These are phyloP conservation scores for Fusarium sp. DNA, from an alignment of 2,329 filamentous ascomycete species.

Conservation along the genomic window DNA sequence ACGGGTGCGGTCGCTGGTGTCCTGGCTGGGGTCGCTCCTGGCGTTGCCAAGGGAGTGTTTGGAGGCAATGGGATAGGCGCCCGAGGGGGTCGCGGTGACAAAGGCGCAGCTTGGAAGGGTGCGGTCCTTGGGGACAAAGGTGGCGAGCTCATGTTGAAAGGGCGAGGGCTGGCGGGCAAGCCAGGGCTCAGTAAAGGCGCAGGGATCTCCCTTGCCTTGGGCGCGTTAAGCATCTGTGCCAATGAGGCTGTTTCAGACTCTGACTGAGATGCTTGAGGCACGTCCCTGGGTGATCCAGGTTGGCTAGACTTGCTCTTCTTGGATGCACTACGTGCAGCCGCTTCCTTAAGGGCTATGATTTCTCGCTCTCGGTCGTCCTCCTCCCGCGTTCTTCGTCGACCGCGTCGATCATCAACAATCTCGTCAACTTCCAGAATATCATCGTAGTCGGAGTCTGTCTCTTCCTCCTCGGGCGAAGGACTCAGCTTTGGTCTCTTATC, in stretches of 20 bases:
- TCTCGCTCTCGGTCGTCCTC: conserved; percentile 88
- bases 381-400: conserved; percentile 85
- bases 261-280: conserved; percentile 50
- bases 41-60: conserved; percentile 74
- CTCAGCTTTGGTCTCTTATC: conserved; percentile 39
- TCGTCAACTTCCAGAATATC: conserved; percentile 79
- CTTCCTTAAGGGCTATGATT: conserved; percentile 72
- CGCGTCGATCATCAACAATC: conserved; percentile 71
- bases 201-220: conserved; percentile 49
- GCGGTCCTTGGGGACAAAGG: conserved; percentile 74
- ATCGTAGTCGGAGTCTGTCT: conserved; percentile 86
- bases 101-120: conserved; percentile 62
- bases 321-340: conserved; percentile 77
- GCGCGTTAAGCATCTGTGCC: conserved; percentile 62
- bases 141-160: conserved; percentile 70
- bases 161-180: conserved; percentile 70
- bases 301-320: conserved; percentile 73
- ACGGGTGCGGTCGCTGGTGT: conserved; percentile 53
- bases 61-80: conserved; percentile 80
- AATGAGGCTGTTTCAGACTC: conserved; percentile 62
- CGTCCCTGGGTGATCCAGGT: conserved; percentile 43
- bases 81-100: conserved; percentile 80
- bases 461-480: conserved; percentile 64
- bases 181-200: conserved; percentile 69
- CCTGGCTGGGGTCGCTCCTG: conserved; percentile 39